Base-by-base conservation (phyloP, 805 yeast genomes). In the Starmerella potacharoeniae region DNA sequence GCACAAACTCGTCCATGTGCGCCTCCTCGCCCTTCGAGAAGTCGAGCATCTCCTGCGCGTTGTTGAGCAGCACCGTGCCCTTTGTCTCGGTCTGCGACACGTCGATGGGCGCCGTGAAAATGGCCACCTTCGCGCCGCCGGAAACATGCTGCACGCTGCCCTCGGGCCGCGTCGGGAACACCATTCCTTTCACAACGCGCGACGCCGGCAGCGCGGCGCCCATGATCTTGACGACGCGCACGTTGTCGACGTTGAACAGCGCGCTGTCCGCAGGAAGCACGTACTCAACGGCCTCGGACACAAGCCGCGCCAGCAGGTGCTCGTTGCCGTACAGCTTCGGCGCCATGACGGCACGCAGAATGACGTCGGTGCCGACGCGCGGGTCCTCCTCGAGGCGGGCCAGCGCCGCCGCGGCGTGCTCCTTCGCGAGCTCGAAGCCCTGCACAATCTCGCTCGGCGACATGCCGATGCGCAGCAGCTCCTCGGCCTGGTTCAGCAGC, bases 131-230 rank as follows among this genome's bases (percentile, higher is more conserved):
- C 16, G 95, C 81, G 63, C 77, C 81, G 9, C 64, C 68, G 55
- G 84, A 73, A 13, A 47, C 13, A 58, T 82, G 77, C 68, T 87
- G 88, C 50, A 90, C 71, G 62, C 81, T 82, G 14, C 97, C 95
- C 69, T 91, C 97, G n/a, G 97, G 96, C 70, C 89, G 95, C 65
- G 95, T 80, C 62, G 95, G 95, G 77, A 93, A 91, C 40, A 93
- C 96, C 98, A 93, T 93, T 63, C 98, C 98, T 71, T 86, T 87
- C 60, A 93, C 75, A 52, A 93, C 97, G 64, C 77, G 77, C 11
- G 95, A 84, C 63, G 77, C 76, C 39, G 74, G 71, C 62, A 93
- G 75, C 52, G 90, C 77, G 16, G 95, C 77, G 58, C 98, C 98
- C 96, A 93, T 87, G 63, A 93, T 85, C 73, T 93, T 93, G 52